Evolutionary conservation across 805 yeast genomes (phyloP).

Genomic region (Metschnikowia rubicola): DNA sequence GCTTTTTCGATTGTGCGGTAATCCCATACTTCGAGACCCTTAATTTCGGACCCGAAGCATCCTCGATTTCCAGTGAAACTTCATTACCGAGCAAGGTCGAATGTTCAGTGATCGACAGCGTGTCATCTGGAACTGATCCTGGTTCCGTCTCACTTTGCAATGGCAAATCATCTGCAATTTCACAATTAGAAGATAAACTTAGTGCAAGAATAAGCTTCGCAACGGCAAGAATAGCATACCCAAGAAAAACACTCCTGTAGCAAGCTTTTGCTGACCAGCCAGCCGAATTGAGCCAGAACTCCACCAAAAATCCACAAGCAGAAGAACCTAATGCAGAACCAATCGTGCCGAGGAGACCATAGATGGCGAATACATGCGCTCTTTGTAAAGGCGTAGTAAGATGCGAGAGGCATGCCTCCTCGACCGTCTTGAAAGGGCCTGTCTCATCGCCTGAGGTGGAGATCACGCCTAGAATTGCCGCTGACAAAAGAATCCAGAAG

Average conservation of each 20-base stretch:
- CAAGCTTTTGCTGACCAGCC: conserved; percentile 37
- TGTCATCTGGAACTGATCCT: neutral
- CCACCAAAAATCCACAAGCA: conserved; percentile 57
- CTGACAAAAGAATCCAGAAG: conserved; percentile 54
- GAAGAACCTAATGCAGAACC: conserved; percentile 78
- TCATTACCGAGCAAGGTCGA: conserved; percentile 5
- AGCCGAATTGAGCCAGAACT: conserved; percentile 31
- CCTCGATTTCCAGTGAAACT: conserved; percentile 1
- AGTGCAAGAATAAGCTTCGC: conserved; percentile 50
- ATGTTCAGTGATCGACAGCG: conserved; percentile 3
- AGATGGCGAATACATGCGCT: conserved; percentile 72
- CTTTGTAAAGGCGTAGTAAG: conserved; percentile 61
- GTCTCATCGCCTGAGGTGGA: conserved; percentile 89
- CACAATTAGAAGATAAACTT: conserved; percentile 52
- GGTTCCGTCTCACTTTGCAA: neutral
- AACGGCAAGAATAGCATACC: conserved; percentile 54
- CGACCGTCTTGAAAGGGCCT: conserved; percentile 85
- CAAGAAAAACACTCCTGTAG: conserved; percentile 54
- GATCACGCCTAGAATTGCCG: conserved; percentile 81
- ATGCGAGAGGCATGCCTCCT: conserved; percentile 80
- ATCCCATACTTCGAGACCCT: conserved; percentile 25
- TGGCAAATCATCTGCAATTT: conserved; percentile 23
- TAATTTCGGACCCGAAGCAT: conserved; percentile 1
- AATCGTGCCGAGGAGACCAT: conserved; percentile 61
- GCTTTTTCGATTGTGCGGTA: conserved; percentile 41